Evolutionary conservation across 305 asterid species (phyloP).

Genomic region (Coffea humblotiana): DNA sequence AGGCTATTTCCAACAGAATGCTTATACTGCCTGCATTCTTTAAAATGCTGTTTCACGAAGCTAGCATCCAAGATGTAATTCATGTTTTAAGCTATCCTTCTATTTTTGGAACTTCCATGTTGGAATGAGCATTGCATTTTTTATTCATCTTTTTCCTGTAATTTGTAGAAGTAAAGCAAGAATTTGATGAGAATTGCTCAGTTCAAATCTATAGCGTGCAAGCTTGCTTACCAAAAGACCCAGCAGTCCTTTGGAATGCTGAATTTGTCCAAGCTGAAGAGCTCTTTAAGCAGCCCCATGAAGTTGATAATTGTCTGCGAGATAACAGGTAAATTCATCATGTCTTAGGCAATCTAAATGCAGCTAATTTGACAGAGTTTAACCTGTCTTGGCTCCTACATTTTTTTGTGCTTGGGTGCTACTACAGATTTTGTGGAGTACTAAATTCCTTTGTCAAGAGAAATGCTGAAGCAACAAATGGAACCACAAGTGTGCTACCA

Average conservation of each 20-base stretch:
- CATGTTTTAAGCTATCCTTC: not conserved
- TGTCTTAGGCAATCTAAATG: not conserved
- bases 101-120: not conserved
- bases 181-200: conserved; percentile 66
- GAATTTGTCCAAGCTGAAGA: conserved; percentile 88
- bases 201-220: conserved; percentile 87
- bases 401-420: not conserved
- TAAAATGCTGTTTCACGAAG: not conserved
- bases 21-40: not conserved
- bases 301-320: conserved; percentile 67
- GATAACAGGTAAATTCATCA: conserved; percentile 61
- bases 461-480: conserved; percentile 42
- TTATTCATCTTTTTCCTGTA: no score
- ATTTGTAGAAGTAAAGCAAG: conserved; percentile 71
- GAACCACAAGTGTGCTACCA: conserved; percentile 36
- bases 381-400: conserved; percentile 4
- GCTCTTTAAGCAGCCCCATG: conserved; percentile 62
- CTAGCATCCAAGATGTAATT: not conserved
- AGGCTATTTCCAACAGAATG: not conserved
- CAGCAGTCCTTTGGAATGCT: conserved; percentile 89
- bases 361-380: not conserved
- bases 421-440: conserved; percentile 76
- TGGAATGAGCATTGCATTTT: no score
- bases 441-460: conserved; percentile 68
- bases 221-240: conserved; percentile 88